phyloP scores from a whole-genome alignment of 257 asterid species.

The Ilex asprella region DNA sequence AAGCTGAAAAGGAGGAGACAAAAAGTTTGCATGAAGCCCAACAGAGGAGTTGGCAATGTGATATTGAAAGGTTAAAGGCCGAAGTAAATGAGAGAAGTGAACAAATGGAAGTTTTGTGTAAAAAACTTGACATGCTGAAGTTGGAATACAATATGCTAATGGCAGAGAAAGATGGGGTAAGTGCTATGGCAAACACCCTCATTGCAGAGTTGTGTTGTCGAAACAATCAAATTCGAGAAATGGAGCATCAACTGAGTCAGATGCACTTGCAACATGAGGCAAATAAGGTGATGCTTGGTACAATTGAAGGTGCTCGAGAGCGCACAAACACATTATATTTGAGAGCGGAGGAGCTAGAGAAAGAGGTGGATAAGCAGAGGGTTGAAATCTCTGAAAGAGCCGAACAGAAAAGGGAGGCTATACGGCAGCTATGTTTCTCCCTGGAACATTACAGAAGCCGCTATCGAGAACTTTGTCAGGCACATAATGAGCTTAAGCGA shows the following conservation, averaged over 20 bases:
- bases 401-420: conserved; percentile 86
- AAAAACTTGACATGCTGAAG: conserved; percentile 39
- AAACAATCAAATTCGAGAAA: conserved; percentile 24
- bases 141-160: conserved; percentile 34
- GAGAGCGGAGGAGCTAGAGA: conserved; percentile 41
- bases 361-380: conserved; percentile 47
- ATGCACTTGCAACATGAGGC: conserved; percentile 28
- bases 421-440: conserved; percentile 78
- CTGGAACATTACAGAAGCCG: conserved; percentile 62
- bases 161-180: conserved; percentile 49
- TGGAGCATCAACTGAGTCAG: conserved; percentile 30
- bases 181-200: conserved; percentile 36
- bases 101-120: conserved; percentile 25
- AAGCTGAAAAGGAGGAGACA: conserved; percentile 43
- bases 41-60: conserved; percentile 30
- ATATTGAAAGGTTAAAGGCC: conserved; percentile 24
- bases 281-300: conserved; percentile 10
- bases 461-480: conserved; percentile 47
- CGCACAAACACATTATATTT: conserved; percentile 26
- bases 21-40: conserved; percentile 32
- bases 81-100: conserved; percentile 32
- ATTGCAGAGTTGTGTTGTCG: conserved; percentile 25
- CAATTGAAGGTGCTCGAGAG: conserved; percentile 23
- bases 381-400: conserved; percentile 41
- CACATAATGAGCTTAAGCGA: conserved; percentile 15